Percentiles rank a stretch among this genome's conserved stretches.
phyloP scores from a whole-genome alignment of 805 yeast species.

The Kuraishia cidri region DNA sequence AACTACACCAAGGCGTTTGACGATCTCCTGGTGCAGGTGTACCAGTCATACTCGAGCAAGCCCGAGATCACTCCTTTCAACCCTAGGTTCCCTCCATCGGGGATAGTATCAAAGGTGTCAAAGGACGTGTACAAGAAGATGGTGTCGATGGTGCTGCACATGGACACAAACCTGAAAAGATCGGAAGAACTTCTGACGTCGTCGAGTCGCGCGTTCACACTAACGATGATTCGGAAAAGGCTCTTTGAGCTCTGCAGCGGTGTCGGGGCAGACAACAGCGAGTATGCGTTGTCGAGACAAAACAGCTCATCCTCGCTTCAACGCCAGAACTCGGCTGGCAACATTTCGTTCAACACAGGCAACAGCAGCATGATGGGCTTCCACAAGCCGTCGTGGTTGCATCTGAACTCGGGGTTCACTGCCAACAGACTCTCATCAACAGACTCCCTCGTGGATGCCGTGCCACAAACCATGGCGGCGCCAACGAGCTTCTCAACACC shows the following conservation, averaged over 20 bases:
- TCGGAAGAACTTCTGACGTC: conserved; percentile 18
- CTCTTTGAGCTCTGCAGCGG: conserved; percentile 19
- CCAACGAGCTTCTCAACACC: background rate
- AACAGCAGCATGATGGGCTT: background rate
- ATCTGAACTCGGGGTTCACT: conserved; percentile 18
- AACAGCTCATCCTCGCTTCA: conserved; percentile 12
- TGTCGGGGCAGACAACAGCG: conserved; percentile 5
- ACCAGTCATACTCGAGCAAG: conserved; percentile 37
- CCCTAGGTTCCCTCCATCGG: conserved; percentile 56
- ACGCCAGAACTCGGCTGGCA: conserved; percentile 1
- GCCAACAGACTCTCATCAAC: conserved; percentile 21
- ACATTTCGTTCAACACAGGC: conserved; percentile 3
- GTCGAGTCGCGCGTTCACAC: conserved; percentile 13
- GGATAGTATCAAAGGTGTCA: conserved; percentile 51
- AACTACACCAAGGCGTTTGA: conserved; percentile 23
- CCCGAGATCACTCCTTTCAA: conserved; percentile 67
- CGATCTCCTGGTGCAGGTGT: conserved; percentile 32
- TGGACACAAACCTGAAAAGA: conserved; percentile 14
- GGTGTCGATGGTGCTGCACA: conserved; percentile 8
- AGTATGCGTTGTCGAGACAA: conserved; percentile 15
- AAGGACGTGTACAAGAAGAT: conserved; percentile 35
- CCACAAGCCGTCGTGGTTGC: conserved; percentile 25
- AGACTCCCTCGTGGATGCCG: conserved; percentile 20
- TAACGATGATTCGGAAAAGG: conserved; percentile 21
- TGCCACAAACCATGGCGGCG: conserved; percentile 1